Base-by-base conservation (phyloP, 106 monocot species). In the Narthecium ossifragum region DNA sequence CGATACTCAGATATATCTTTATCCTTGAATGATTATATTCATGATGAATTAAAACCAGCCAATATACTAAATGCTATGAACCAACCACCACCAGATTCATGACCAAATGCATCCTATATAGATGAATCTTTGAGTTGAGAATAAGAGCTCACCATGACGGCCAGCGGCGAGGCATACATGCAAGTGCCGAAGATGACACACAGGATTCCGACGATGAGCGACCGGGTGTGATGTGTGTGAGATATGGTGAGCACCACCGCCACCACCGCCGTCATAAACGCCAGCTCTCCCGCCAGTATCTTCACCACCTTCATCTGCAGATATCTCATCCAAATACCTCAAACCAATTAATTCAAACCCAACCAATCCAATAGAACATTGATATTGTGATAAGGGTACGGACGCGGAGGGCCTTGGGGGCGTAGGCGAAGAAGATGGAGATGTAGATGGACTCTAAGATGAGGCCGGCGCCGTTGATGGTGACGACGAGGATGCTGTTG, bases 141-240 rank as follows among this genome's bases (percentile, higher is more conserved):
- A n/a, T n/a, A n/a, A n/a, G n/a, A n/a, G n/a, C n/a, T 63, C 39
- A 82, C 82, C 81, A 76, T 75, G 59, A 72, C 46, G 8, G 71
- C 27, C 20, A 81, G 72, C 0, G 84, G 84, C 8, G 84, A 75
- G 36, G 70, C 82, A 30, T 78, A 64, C 78, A 84, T 78, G 57
- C 45, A 57, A 2, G 64, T 75, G 41, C 84, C 78, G 22, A 84
- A 84, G 75, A 84, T 72, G 68, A 79, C 73, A 29, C 68, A 71
- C 5, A 79, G 59, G 36, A 72, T 18, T 5, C 81, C 84, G 6
- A 84, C 84, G 2, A 79, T 73, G 51, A 75, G 47, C 9, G 72
- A 69, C 50, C 84, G 45, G 40, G 40, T 68, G 26, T 68, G 59
- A 18, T 72, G 45, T 2, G 63, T 68, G 46, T 70, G 74, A 8